Percentiles rank a stretch among this genome's conserved stretches.
phyloP scores from a whole-genome alignment of 768 basidiomycete species.

The Hericium rajendrae region DNA sequence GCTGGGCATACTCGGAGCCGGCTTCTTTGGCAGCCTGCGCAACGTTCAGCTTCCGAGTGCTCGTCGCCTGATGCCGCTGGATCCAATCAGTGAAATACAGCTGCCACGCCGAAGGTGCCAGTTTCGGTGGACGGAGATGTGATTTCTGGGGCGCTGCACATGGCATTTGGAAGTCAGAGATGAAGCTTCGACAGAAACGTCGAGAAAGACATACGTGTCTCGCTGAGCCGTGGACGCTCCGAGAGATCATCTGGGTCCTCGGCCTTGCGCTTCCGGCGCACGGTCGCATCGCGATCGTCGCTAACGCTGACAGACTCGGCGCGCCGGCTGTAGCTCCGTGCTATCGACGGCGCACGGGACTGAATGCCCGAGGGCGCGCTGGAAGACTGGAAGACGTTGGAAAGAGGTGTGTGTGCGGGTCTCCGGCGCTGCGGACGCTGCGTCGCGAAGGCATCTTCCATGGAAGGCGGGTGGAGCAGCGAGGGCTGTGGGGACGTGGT shows the following conservation, averaged over 20 bases:
- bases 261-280: constrained; percentile 44
- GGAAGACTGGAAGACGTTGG: constrained; percentile 56
- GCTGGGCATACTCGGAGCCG: constrained; percentile 76
- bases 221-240: constrained; percentile 15
- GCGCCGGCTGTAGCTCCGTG: constrained; percentile 55
- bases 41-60: constrained; percentile 82
- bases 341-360: constrained; percentile 35
- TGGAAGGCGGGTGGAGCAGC: constrained; percentile 26
- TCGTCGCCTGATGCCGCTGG: constrained; percentile 71
- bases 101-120: constrained; percentile 93
- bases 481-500: constrained; percentile 31
- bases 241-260: constrained; percentile 17
- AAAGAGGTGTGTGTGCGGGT: constrained; percentile 33
- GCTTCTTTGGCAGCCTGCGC: constrained; percentile 94
- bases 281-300: constrained; percentile 66
- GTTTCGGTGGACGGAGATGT: constrained; percentile 75
- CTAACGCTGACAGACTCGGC: constrained; percentile 53
- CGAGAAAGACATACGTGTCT: constrained; percentile 10
- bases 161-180: constrained; percentile 13
- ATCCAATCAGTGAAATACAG: constrained; percentile 96
- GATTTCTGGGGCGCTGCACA: constrained; percentile 62
- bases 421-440: constrained; percentile 29
- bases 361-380: constrained; percentile 57
- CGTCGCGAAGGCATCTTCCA: constrained; percentile 31
- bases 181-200: background rate